Evolutionary conservation across 208 protist genomes (phyloP).

Genomic region (Vickermania ingenoplastis): DNA sequence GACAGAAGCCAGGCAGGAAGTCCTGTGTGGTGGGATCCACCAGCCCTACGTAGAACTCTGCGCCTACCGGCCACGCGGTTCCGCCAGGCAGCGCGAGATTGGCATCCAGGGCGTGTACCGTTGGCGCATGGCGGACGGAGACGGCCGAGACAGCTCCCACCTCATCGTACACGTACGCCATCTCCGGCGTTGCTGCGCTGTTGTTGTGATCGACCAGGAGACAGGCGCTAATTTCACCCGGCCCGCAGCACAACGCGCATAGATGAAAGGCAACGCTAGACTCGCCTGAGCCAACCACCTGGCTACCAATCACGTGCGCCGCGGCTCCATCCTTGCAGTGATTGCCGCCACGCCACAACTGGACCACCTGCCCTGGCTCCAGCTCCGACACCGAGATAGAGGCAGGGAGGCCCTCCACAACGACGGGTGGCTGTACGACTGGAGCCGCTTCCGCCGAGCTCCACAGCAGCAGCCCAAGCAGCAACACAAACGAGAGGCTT

Average conservation of each 20-base stretch:
- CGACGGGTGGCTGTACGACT: neutral
- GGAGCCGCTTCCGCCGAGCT: neutral
- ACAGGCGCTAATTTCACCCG: neutral
- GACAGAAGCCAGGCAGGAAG: neutral
- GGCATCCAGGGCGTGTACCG: neutral
- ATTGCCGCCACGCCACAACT: conserved; percentile 6
- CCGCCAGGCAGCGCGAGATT: too few relatives aligned
- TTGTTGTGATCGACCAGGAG: neutral
- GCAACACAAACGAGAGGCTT: too few relatives aligned
- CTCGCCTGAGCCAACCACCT: neutral
- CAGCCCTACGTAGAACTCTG: neutral
- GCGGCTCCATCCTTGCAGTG: conserved; percentile 7
- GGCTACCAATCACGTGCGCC: conserved; percentile 6
- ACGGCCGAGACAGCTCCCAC: neutral
- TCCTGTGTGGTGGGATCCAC: neutral
- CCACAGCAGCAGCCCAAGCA: too few relatives aligned
- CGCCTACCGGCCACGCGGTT: neutral
- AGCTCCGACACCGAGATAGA: conserved; percentile 3
- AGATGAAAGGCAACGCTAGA: neutral
- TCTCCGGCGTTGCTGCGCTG: neutral
- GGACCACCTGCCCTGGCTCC: neutral
- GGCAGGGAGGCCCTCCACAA: conserved; percentile 1
- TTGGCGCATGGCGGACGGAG: neutral
- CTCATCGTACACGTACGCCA: neutral
- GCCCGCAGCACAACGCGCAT: neutral